Base-by-base conservation (phyloP, 805 yeast genomes). In the Candida loeiensis region DNA sequence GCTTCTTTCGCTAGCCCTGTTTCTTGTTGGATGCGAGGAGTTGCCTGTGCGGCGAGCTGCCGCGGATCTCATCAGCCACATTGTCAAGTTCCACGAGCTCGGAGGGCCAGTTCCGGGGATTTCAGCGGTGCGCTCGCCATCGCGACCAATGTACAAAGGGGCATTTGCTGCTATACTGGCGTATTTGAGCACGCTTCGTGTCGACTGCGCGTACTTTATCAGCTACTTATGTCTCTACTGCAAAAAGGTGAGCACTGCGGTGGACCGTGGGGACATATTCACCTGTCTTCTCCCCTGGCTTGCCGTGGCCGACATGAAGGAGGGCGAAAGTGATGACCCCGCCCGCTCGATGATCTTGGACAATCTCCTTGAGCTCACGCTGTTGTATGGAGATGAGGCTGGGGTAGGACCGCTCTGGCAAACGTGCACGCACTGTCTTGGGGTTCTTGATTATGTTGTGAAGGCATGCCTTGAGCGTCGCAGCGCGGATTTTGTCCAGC, bases 331-430 rank as follows among this genome's bases (percentile, higher is more conserved):
- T 12, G 5, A 11, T 6, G 27, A 12, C 11, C 16, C 26, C 22
- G 21, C 62, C 1, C 63, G 70, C 1, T 58, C 73, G 36, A 87
- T 90, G 95, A 87, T 88, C 2, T 54, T 91, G 48, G 77, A 76
- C 45, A 89, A 90, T 47, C 63, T 91, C 40, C 79, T 90, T 57
- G 97, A 87, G 49, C 82, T 93, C 28, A 88, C 97, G 0, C 79
- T 88, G 26, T 79, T 79, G 43, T 85, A 82, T 50, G 79, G 90
- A 37, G 69, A 71, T 11, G 79, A 87, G 49, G 86, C 87, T 32
- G 84, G 83, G 51, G 98, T 93, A 8, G 97, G 90, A 58, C 95
- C 95, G 0, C 61, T 93, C 16, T 93, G 99, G 99, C 88, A 86
- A 4, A 91, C 97, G 1, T 73, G 76, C 20, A 73, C 76, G 21